A percentile compares a stretch with the other conserved stretches of the same genome.
These are phyloP conservation scores for Melampsora americana DNA, from an alignment of 1,284 basidiomycete species.

Conservation along the genomic window DNA sequence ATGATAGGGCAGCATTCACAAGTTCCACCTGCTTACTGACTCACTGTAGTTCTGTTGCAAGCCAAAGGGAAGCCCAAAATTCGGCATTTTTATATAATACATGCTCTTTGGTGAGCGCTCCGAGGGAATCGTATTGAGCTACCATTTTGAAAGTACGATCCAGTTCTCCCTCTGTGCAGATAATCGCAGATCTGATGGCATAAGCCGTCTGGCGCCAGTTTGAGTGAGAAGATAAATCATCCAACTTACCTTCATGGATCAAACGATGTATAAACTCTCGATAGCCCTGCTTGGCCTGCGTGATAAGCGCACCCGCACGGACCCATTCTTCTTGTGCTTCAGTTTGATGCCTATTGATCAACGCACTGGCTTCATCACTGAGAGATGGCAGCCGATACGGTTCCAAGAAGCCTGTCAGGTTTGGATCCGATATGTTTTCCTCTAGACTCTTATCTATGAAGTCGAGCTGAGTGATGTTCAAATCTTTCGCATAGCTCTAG, in stretches of 20 bases:
- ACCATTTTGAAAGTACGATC: slow-evolving; percentile 9
- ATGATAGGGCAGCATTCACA: too few relatives aligned
- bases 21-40: background rate
- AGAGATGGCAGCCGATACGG: background rate
- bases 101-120: background rate
- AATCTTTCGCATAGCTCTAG: background rate
- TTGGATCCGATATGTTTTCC: too few relatives aligned
- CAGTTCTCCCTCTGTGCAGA: slow-evolving; percentile 24
- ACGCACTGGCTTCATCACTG: background rate
- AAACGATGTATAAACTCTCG: slow-evolving; percentile 20
- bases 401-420: too few relatives aligned
- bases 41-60: background rate
- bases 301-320: slow-evolving; percentile 1
- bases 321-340: slow-evolving; percentile 30
- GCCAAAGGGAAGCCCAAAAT: slow-evolving; percentile 1
- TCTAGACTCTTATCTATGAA: too few relatives aligned
- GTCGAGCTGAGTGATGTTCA: too few relatives aligned
- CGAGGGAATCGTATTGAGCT: background rate
- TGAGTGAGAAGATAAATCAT: too few relatives aligned
- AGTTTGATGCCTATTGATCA: slow-evolving; percentile 1
- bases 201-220: too few relatives aligned
- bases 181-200: too few relatives aligned
- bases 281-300: slow-evolving; percentile 25
- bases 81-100: background rate
- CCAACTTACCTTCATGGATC: slow-evolving; percentile 33